Conservation (phyloP, 306 rosid species). For the Cicer arietinum region DNA sequence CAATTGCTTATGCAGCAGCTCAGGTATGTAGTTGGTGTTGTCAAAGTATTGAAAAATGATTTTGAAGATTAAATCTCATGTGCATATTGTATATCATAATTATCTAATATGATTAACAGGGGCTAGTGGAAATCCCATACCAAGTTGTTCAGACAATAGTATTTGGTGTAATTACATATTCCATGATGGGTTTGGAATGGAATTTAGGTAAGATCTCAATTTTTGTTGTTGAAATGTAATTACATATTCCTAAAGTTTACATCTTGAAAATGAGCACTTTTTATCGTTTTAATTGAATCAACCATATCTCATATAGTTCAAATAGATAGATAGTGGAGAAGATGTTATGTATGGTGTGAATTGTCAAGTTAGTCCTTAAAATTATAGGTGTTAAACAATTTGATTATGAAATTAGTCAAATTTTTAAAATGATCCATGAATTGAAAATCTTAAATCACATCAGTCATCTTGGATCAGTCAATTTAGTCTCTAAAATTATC, state of each 20-base stretch:
- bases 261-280: too few species aligned
- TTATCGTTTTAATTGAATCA: too few species aligned
- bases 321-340: not conserved
- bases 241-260: too few species aligned
- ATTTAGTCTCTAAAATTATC: too few species aligned
- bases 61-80: slow-evolving; percentile 9
- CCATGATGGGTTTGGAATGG: slow-evolving; percentile 76
- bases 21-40: slow-evolving; percentile 56
- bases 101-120: slow-evolving; percentile 52
- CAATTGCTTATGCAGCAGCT: slow-evolving; percentile 73
- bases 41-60: not conserved
- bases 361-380: too few species aligned
- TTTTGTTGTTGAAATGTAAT: not conserved
- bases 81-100: not conserved
- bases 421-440: not conserved
- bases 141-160: slow-evolving; percentile 65
- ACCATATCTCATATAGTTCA: too few species aligned
- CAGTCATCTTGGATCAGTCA: too few species aligned
- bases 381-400: too few species aligned
- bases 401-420: not conserved
- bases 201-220: slow-evolving; percentile 51
- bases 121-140: slow-evolving; percentile 89
- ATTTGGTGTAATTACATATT: slow-evolving; percentile 76
- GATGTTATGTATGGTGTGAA: not conserved
- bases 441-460: not conserved